Percentiles rank a stretch among this genome's conserved stretches.
phyloP scores from a whole-genome alignment of 75 land plant genomes.

The Picea sitchensis region DNA sequence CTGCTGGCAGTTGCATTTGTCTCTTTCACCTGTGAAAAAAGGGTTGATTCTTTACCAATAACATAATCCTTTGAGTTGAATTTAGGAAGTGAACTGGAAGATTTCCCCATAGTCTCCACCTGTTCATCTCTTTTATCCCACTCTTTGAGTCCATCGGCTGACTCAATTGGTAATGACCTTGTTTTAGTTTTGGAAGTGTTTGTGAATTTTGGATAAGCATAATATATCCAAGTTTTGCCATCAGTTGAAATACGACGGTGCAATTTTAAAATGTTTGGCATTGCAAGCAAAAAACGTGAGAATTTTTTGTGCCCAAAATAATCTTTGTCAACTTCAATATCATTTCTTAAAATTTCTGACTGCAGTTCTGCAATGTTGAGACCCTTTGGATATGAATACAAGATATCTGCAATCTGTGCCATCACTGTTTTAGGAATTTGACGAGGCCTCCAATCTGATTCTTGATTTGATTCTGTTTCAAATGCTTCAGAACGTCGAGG shows the following conservation, averaged over 20 bases:
- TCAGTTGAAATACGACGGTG: not conserved
- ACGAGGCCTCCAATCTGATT: slow-evolving; percentile 20
- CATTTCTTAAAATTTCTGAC: slow-evolving; percentile 21
- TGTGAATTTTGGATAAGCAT: slow-evolving; percentile 8
- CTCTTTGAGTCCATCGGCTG: not conserved
- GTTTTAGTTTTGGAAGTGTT: slow-evolving; percentile 8
- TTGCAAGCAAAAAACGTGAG: slow-evolving; percentile 34
- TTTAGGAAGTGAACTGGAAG: not conserved
- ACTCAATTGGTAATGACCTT: not conserved
- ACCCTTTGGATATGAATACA: slow-evolving; percentile 40
- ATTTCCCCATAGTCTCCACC: not conserved
- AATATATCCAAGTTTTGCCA: slow-evolving; percentile 20
- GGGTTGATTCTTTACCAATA: not conserved
- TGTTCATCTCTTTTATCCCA: not conserved
- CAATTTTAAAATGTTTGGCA: slow-evolving; percentile 38
- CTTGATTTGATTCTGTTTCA: slow-evolving; percentile 21
- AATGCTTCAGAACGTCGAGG: slow-evolving; percentile 7
- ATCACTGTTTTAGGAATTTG: slow-evolving; percentile 32
- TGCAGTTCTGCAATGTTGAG: slow-evolving; percentile 30
- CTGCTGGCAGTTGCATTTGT: not conserved
- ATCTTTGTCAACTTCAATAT: slow-evolving; percentile 35
- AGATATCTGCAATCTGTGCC: slow-evolving; percentile 30
- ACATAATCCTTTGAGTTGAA: not conserved
- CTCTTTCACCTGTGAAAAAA: not conserved
- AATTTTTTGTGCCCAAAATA: slow-evolving; percentile 61